Evolutionary conservation across 768 basidiomycete species (phyloP), one percentile per base, ranked within the genome.

Genomic region (Lactifluus rugatus): DNA sequence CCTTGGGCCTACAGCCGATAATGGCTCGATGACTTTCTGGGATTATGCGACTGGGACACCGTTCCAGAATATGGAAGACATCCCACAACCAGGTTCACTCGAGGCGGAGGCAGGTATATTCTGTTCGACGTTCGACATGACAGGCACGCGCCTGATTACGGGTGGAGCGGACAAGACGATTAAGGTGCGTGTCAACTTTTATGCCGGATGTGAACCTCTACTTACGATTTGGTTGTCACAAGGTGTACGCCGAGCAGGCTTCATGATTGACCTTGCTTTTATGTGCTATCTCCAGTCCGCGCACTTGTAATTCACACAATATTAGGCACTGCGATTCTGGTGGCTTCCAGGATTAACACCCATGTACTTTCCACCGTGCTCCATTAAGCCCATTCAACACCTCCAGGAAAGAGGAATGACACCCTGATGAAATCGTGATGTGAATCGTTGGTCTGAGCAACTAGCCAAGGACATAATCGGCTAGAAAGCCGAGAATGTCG

Each of bases 81-180:
- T 93, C 3, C 93, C 94, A 0, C 96, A 98, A 68, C 93, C 95
- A 0, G 96, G 96, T n/a, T 94, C 91, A 34, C 81, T 99, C 36
- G 95, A 99, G 67, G 95, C 95, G 0, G 96, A 99, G 72, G 85
- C 95, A 0, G 95, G 95, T 56, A 82, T 96, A 11, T 97, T 96
- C 76, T 95, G 91, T 69, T 96, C 93, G 16, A 94, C 92, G 16
- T 99, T 98, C 72, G 96, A 98, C 71, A 78, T 85, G 70, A 97
- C 95, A 1, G 96, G 96, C 2, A 93, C 94, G 34, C 78, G 95
- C 57, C 70, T 99, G 57, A 93, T 94, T 64, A 96, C 94, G 16
- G 96, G 96, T 37, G 89, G 94, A 4, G 96, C 96, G 11, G 96
- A 98, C 76, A 99, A 98, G 79, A 97, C 95, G 10, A 95, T 98